phyloP scores from a whole-genome alignment of 192 early-diverging fungal genomes.

The Podila epigama region DNA sequence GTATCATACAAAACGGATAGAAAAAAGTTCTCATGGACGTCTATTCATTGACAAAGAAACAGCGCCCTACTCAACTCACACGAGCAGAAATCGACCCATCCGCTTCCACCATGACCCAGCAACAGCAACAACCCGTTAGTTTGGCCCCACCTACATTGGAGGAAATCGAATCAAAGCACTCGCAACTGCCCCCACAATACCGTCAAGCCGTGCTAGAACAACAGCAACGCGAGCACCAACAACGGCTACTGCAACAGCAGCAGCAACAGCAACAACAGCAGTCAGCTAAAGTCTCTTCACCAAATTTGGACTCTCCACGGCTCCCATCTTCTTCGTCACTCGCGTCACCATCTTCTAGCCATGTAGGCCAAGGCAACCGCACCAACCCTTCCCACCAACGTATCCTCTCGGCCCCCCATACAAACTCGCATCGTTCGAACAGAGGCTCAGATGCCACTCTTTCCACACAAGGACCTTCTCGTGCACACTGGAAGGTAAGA shows the following conservation, averaged over 20 bases:
- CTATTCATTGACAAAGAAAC: constrained; percentile 43
- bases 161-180: not conserved
- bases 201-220: constrained; percentile 14
- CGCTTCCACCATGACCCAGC: constrained; percentile 11
- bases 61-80: constrained; percentile 45
- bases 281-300: constrained; percentile 1
- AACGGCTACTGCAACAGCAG: constrained; percentile 24
- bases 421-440: constrained; percentile 19
- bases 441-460: not conserved
- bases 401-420: constrained; percentile 19
- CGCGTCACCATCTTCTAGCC: constrained; percentile 19
- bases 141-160: constrained; percentile 1
- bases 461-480: constrained; percentile 9
- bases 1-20: too few relatives aligned
- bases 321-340: constrained; percentile 11
- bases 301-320: constrained; percentile 7
- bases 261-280: constrained; percentile 20
- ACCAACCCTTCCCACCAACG: constrained; percentile 18
- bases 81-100: constrained; percentile 17
- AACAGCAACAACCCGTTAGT: not conserved
- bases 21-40: constrained; percentile 46
- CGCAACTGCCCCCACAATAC: constrained; percentile 1
- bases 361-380: not conserved
- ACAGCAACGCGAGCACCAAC: constrained; percentile 38
- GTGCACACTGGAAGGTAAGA: constrained; percentile 48